Evolutionary conservation across 225 moss, liverwort and hornwort genomes (phyloP), one percentile per base, ranked within the genome.

Genomic region (Straminergon stramineum): DNA sequence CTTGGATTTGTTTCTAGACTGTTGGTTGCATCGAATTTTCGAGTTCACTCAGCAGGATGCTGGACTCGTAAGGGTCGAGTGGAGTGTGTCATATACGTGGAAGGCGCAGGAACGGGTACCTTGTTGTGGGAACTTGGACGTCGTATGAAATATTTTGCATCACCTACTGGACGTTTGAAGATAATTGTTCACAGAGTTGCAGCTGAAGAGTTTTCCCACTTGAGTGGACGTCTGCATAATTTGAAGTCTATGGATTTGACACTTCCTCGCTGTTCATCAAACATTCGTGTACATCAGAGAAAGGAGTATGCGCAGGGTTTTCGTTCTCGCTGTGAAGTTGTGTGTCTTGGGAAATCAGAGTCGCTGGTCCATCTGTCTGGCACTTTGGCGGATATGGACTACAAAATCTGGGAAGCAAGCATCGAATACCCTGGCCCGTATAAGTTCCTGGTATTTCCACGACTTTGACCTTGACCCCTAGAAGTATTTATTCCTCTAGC

Each of bases 281-380:
- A 8, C 21, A 6, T 81, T 14, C 5, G 1, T 8, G 5, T 81
- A 28, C 8, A 8, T 13, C 41, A 60, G 3, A 22, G 22, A 5
- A 48, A 22, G 14, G 32, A 10, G 7, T 1, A 0, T 32, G 0
- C 0, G 0, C 4, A 9, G 31, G 10, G 0, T 5, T 23, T 4
- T 7, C 1, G 0, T 3, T 13, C 2, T 16, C 0, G 1, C 4
- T 0, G 2, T 10, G 34, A 2, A 0, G 6, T 6, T 45, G 21
- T 83, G 10, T 37, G 2, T 65, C 1, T 11, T 35, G 16, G 1
- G 5, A 2, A 35, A 0, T 0, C 0, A 3, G 0, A 3, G 3
- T 0, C 0, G 1, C 17, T 65, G 11, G 5, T 35, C 1, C 0
- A 1, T 35, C 1, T 35, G 8, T 34, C 5, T 17, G 0, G 24